Conservation (phyloP, 306 rosid species). For the Prunus mume region DNA sequence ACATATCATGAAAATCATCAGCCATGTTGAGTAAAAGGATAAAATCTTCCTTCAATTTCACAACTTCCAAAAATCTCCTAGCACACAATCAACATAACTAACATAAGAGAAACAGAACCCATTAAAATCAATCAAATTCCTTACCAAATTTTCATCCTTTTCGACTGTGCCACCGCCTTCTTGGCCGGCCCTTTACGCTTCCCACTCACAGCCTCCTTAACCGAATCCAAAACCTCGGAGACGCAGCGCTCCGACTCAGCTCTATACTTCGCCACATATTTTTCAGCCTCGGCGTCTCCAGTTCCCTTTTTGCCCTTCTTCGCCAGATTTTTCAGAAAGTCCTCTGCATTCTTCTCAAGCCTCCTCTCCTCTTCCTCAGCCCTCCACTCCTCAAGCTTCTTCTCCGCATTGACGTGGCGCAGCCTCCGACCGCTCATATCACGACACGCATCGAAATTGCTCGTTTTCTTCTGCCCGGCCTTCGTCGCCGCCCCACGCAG, state of each 20-base stretch:
- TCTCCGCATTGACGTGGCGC: constrained; percentile 96
- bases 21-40: background rate
- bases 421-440: constrained; percentile 97
- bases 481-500: constrained; percentile 92
- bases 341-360: constrained; percentile 77
- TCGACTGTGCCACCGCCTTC: constrained; percentile 29
- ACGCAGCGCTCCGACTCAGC: constrained; percentile 74
- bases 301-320: constrained; percentile 82
- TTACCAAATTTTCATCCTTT: constrained; percentile 78
- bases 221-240: constrained; percentile 67
- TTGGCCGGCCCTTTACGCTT: constrained; percentile 49
- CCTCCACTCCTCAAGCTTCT: constrained; percentile 88
- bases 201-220: constrained; percentile 58
- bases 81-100: background rate
- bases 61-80: background rate
- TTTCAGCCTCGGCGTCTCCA: constrained; percentile 66
- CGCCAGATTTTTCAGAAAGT: constrained; percentile 63
- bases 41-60: background rate
- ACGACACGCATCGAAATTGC: constrained; percentile 91
- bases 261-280: constrained; percentile 80
- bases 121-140: background rate
- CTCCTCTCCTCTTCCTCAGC: constrained; percentile 69
- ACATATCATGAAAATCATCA: background rate
- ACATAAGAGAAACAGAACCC: background rate
- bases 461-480: constrained; percentile 97